Evolutionary conservation across 306 rosid genomes (phyloP).

Genomic region (Sesbania bispinosa): DNA sequence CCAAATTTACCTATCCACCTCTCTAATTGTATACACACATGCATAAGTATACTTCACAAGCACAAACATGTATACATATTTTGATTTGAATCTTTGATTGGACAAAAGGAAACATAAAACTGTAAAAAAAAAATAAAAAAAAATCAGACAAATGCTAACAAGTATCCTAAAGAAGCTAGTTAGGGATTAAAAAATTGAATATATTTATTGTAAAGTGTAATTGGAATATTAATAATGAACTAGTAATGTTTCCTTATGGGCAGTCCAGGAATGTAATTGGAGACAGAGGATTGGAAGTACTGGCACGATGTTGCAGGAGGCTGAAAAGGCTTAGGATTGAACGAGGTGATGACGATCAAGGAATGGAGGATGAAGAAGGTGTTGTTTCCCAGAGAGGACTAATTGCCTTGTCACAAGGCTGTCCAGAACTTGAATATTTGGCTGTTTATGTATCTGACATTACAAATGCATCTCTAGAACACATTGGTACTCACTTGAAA

Average conservation of each 20-base stretch:
- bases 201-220: too few relatives aligned
- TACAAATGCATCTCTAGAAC: slow-evolving; percentile 70
- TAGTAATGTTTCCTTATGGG: slow-evolving; percentile 20
- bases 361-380: slow-evolving; percentile 88
- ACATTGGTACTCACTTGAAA: slow-evolving; percentile 65
- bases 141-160: too few relatives aligned
- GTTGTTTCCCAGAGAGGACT: slow-evolving; percentile 91
- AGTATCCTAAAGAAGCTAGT: too few relatives aligned
- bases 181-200: too few relatives aligned
- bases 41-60: neutral
- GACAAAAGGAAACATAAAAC: neutral
- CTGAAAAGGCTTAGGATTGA: slow-evolving; percentile 86
- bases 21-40: neutral
- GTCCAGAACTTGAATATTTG: slow-evolving; percentile 79
- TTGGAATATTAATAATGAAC: slow-evolving; percentile 12
- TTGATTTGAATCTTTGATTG: neutral
- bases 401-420: slow-evolving; percentile 85
- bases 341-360: slow-evolving; percentile 90
- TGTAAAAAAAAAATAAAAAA: neutral
- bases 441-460: slow-evolving; percentile 91
- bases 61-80: neutral
- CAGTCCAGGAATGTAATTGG: slow-evolving; percentile 98
- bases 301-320: slow-evolving; percentile 67
- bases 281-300: slow-evolving; percentile 92
- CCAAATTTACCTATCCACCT: neutral